These are phyloP conservation scores for Candida montana DNA, from an alignment of 805 yeast species.

Conservation along the genomic window DNA sequence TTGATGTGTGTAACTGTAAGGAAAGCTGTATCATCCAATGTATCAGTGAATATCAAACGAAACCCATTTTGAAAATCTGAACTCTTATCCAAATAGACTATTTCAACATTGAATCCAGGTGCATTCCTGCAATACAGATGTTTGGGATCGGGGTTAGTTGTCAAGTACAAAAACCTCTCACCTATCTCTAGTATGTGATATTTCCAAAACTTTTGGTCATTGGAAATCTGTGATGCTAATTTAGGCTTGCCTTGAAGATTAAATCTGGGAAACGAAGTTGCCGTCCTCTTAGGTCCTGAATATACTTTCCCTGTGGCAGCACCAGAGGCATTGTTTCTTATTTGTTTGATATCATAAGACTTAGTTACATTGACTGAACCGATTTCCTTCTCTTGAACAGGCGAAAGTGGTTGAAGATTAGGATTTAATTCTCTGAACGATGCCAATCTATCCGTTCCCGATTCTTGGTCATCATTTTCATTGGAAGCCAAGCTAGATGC, in stretches of 20 bases:
- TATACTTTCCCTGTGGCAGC: no score
- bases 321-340: no score
- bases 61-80: constrained; percentile 26
- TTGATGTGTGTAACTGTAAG: constrained; percentile 17
- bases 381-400: constrained; percentile 6
- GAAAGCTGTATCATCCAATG: constrained; percentile 9
- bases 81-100: constrained; percentile 22
- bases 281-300: no score
- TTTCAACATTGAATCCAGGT: constrained; percentile 55
- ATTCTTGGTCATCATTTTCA: neutral
- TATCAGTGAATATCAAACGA: constrained; percentile 25
- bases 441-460: neutral
- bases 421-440: constrained; percentile 20
- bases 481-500: no score
- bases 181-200: constrained; percentile 56
- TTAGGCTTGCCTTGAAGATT: neutral
- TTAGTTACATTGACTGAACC: neutral
- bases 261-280: no score
- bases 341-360: no score
- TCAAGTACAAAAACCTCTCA: constrained; percentile 45
- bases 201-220: constrained; percentile 30
- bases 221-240: neutral
- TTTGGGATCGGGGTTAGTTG: constrained; percentile 61
- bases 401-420: constrained; percentile 20
- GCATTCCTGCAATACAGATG: constrained; percentile 56